Evolutionary conservation across 345 rosid species (phyloP), one percentile per base, ranked within the genome.

Genomic region (Hypericum androsaemum): DNA sequence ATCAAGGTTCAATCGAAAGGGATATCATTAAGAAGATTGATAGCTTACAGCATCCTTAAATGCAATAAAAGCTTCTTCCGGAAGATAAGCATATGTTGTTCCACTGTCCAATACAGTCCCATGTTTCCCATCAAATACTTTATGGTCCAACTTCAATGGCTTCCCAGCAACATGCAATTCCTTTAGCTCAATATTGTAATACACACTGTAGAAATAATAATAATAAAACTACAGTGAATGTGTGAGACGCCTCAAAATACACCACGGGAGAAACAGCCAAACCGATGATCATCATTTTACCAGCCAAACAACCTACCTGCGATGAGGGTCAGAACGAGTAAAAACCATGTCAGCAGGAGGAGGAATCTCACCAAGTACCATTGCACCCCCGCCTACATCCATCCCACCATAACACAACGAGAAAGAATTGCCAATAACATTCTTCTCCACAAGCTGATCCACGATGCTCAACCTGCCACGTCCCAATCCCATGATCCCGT

Each of bases 141-240:
- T 43, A 36, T 64, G 60, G 35, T 59, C 44, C 12, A 65, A 12
- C 14, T 65, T 65, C 59, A 65, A 59, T 50, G 57, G 54, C 48
- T 65, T 65, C 52, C 70, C 70, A 54, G 64, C 64, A 13, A 65
- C 64, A 32, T 54, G 60, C 12, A 65, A 46, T 43, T 54, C 70
- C 64, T 65, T 65, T 60, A 65, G 52, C 41, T 59, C 61, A 43
- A 65, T 49, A 49, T 65, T 65, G 64, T 65, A 65, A 54, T 65
- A 65, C 8, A 47, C 56, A 60, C 70, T 65, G 94, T 74, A 58
- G 58, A 56, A 71, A 79, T 69, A 78, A 71, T 66, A 71, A 79
- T 69, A 78, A 71, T 66, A 75, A 65, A 73, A 74, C 82, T 79
- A 77, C 57, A 72, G 79, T 59, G 69, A 63, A 74, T 75, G 86